Base-by-base conservation (phyloP, 1,139 yeast genomes). In the Geotrichum bryndzae region DNA sequence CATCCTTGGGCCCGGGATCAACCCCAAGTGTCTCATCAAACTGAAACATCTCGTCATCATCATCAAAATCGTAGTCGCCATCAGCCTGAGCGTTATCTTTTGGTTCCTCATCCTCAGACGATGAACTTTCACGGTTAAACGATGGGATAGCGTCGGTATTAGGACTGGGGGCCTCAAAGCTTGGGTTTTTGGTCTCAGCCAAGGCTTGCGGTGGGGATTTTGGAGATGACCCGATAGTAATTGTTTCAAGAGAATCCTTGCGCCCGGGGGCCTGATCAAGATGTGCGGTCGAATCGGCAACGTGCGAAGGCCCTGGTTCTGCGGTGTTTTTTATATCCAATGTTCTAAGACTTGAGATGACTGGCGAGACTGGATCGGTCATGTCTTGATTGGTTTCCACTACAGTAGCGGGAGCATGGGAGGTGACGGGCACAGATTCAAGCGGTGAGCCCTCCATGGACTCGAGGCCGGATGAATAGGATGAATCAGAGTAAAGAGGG, bases 11-110 rank as follows among this genome's bases (percentile, higher is more conserved):
- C 48, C 48, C 56, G 3, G 61, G 59, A 56, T 53, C 54, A 18
- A 57, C 51, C 1, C 59, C 62, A 18, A 61, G 54, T 25, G 61
- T 50, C 25, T 62, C 65, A 29, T 62, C 65, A 54, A 60, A 58
- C 48, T 62, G 61, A 35, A 62, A 62, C n/a, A 60, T 51, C 15
- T 62, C 63, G n/a, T 60, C 63, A 41, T 56, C 59, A n/a, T 56
- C 61, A 50, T 61, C 61, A 15, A 41, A 41, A 41, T 41, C 58
- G 22, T 61, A 53, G 22, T 55, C 54, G 13, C 48, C 57, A 27
- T 22, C 23, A n/a, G 46, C 54, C 23, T 48, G 52, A 18, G 8
- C 23, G 41, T 35, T 15, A 46, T 35, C 41, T 7, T n/a, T 46
- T 51, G 52, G 38, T 3, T 55, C 57, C 8, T 56, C 54, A 11